Base-by-base conservation (phyloP, 148 eudicot genomes). In the Suaeda aralocaspica region DNA sequence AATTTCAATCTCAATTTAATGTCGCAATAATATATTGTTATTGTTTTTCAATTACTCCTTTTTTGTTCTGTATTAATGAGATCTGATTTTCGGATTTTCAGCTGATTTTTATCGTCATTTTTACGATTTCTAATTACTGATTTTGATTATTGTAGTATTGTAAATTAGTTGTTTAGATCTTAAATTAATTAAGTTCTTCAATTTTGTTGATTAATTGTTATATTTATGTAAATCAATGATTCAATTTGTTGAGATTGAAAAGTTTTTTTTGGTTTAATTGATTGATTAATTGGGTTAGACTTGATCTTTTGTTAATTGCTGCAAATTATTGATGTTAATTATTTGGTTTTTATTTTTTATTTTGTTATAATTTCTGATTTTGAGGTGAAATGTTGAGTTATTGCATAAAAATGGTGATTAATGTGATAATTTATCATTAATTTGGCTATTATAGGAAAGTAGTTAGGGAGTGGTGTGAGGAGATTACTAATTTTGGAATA, bases 141-240 rank as follows among this genome's bases (percentile, higher is more conserved):
- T 18, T 3, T 48, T 30, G 67, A 66, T 63, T 66, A n/a, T n/a
- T n/a, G n/a, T n/a, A n/a, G n/a, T n/a, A n/a, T n/a, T n/a, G n/a
- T n/a, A n/a, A n/a, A n/a, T n/a, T n/a, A n/a, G n/a, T n/a, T n/a
- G 55, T 29, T 12, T 70, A 56, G 74, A 70, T 69, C 69, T 71
- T 55, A 2, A 51, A 14, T 46, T 19, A 46, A 13, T 1, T 46
- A 46, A 19, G n/a, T 14, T 46, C 16, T 16, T 46, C 16, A 46
- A n/a, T n/a, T 50, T 68, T 22, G 13, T 51, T 57, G n/a, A 46
- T 44, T 57, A 6, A 31, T 73, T 67, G 68, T 14, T 26, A 28
- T 50, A 16, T 52, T n/a, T n/a, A n/a, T n/a, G n/a, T n/a, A n/a
- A n/a, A n/a, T n/a, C n/a, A n/a, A n/a, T n/a, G n/a, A n/a, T n/a